These are phyloP conservation scores for Ceratobasidium sp. DNA, from an alignment of 1,284 basidiomycete species.

Conservation along the genomic window DNA sequence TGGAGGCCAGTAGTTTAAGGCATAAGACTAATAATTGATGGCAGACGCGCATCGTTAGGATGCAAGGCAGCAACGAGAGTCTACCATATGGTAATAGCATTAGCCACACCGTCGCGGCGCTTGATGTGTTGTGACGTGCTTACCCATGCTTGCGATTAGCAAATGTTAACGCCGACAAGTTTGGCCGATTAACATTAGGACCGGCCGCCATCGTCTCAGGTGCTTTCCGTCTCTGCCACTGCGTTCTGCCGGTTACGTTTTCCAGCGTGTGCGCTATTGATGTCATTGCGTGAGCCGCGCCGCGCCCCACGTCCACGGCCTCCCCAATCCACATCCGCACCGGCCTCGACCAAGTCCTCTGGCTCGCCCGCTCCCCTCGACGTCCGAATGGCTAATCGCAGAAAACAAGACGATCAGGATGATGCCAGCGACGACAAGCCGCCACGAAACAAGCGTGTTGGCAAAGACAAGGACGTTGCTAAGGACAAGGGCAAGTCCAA, in stretches of 20 bases:
- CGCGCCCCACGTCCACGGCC: conserved; percentile 3
- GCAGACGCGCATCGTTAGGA: no score
- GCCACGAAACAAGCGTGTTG: conserved; percentile 14
- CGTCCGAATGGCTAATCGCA: conserved; percentile 19
- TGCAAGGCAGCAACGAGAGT: no score
- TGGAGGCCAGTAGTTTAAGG: no score
- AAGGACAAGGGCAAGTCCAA: conserved; percentile 32
- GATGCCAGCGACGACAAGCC: conserved; percentile 6
- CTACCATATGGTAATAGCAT: not conserved
- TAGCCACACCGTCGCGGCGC: conserved; percentile 5
- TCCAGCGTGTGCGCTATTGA: not conserved
- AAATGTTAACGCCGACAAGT: conserved; percentile 3
- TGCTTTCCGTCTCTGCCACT: not conserved
- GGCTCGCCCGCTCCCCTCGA: conserved; percentile 13
- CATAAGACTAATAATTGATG: no score
- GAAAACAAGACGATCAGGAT: conserved; percentile 25
- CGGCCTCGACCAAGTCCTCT: conserved; percentile 27
- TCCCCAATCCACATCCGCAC: conserved; percentile 9
- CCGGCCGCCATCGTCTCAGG: conserved; percentile 11
- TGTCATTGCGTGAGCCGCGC: conserved; percentile 19
- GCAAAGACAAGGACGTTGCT: not conserved
- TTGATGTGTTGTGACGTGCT: not conserved
- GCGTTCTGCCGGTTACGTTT: not conserved
- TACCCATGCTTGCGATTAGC: conserved; percentile 6
- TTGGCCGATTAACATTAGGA: not conserved